Conservation (phyloP, 441 rosid species). For the Bruguiera hainesii region DNA sequence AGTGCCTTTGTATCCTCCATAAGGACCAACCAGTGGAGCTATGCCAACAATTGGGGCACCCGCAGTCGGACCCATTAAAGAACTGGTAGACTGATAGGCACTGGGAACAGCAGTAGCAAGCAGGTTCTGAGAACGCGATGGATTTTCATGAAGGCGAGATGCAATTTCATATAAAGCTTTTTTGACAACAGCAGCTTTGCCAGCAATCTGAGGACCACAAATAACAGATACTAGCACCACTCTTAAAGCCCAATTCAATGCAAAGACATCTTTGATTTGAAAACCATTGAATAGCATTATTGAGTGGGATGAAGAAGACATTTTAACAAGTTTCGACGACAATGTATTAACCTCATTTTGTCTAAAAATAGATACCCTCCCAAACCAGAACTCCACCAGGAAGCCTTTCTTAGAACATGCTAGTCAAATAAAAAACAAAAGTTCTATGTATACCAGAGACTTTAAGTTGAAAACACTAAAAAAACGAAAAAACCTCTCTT, state of each 20-base stretch:
- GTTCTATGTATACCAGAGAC: too few species aligned
- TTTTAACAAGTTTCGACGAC: background rate
- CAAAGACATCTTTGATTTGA: too few species aligned
- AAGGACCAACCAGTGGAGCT: constrained; percentile 66
- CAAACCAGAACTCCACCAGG: too few species aligned
- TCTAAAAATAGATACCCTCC: too few species aligned
- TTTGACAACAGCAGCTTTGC: constrained; percentile 74
- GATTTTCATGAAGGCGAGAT: constrained; percentile 84
- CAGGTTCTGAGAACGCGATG: constrained; percentile 77
- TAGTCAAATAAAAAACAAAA: too few species aligned
- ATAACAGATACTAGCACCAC: background rate
- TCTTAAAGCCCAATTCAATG: background rate
- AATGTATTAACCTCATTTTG: background rate
- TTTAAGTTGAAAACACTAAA: too few species aligned
- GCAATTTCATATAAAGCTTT: constrained; percentile 86
- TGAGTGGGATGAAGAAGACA: background rate
- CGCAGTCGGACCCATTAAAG: constrained; percentile 48
- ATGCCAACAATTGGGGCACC: constrained; percentile 68
- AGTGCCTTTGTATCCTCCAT: constrained; percentile 75
- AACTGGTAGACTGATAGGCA: constrained; percentile 47
- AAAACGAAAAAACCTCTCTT: background rate
- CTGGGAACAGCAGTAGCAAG: constrained; percentile 60
- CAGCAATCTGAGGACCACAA: constrained; percentile 56
- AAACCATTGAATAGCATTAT: background rate
- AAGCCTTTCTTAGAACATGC: too few species aligned